Conservation (phyloP, 2,329 filamentous ascomycete species). For the Drechslerella coelobrocha region DNA sequence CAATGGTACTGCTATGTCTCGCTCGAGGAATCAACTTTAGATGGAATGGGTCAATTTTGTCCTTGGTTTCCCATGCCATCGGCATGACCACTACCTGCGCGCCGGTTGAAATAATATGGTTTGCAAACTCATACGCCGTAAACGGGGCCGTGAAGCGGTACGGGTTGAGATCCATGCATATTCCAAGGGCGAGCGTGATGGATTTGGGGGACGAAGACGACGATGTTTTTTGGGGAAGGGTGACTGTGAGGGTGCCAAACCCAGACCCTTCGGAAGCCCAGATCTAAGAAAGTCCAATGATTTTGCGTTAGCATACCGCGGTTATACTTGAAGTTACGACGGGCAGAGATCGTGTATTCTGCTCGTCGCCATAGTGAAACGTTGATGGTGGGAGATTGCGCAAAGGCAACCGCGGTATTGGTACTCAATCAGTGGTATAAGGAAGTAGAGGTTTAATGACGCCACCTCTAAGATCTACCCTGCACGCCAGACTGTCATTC, state of each 20-base stretch:
- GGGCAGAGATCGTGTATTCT: too few species aligned
- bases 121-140: constrained; percentile 64
- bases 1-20: constrained; percentile 66
- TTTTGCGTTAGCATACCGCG: constrained; percentile 16
- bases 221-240: constrained; percentile 56
- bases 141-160: constrained; percentile 63
- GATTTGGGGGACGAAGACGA: constrained; percentile 51
- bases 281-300: constrained; percentile 48
- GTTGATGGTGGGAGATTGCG: too few species aligned
- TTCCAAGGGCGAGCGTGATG: constrained; percentile 38
- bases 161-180: constrained; percentile 66
- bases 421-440: too few species aligned
- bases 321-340: background rate
- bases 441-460: too few species aligned
- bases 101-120: constrained; percentile 65
- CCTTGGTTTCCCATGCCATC: constrained; percentile 77
- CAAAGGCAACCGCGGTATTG: too few species aligned
- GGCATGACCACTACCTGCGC: constrained; percentile 72
- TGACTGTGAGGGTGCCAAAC: constrained; percentile 58
- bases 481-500: too few species aligned
- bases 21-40: constrained; percentile 1
- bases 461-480: too few species aligned
- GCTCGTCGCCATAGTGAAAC: too few species aligned
- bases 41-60: constrained; percentile 59
- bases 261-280: constrained; percentile 58